Base-by-base conservation (phyloP, 1,139 yeast species). In the Ashbya aceris region DNA sequence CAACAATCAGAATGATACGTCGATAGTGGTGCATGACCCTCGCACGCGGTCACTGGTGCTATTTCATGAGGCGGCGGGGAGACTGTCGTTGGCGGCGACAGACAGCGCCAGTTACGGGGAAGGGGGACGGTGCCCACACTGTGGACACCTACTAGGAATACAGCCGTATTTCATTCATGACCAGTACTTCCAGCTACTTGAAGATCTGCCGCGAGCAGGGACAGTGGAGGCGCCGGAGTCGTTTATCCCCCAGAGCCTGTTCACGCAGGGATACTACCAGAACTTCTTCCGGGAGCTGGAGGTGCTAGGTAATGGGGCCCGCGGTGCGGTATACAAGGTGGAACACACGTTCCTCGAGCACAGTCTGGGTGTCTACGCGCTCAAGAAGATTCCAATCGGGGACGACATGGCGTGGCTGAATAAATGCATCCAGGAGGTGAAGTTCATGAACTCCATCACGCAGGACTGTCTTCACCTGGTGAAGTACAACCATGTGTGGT, bases 401-500 rank as follows among this genome's bases (percentile, higher is more conserved):
- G 77, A 83, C 52, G 79, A 82, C 52, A 71, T 78, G 43, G 69
- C 69, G 26, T 77, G 83, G 70, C 69, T 86, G 38, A 74, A 76
- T 42, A 79, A 76, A 50, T 89, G 83, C 7, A 67, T 87, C 41
- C 73, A 77, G 43, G 96, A 87, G 56, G 96, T 87, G 3, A 74
- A 82, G 51, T 74, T 86, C 33, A 54, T 76, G 40, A 65, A 74
- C 34, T 58, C 65, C 6, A 42, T 68, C 39, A 67, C 70, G 40
- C 66, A 73, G 36, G 61, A 70, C 29, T 76, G 74, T 48, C 69
- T 76, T 20, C 84, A 86, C 57, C 69, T 86, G 51, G 85, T 86
- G 17, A 75, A 83, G 26, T 87, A 87, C 58, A 86, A 86, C 56
- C 96, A 87, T 63, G 95, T 86, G 28, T 87, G 96, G 96, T 63